Percentiles rank a stretch among this genome's conserved stretches.
Evolutionary conservation across 305 asterid genomes (phyloP).

Genomic region (Ilex paraguariensis): DNA sequence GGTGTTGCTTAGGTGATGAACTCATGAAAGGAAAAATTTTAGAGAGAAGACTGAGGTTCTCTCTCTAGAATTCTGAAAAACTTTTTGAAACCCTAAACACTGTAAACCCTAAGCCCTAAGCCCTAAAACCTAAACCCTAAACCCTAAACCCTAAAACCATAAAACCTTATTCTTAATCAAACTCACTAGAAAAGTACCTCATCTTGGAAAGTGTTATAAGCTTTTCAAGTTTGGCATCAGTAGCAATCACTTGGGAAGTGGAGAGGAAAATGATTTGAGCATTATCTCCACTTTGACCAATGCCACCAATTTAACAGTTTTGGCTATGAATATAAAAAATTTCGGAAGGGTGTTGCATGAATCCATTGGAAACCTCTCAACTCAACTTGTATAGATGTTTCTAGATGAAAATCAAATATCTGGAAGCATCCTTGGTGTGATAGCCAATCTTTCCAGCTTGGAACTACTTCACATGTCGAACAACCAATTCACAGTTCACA

Average conservation of each 20-base stretch:
- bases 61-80: no score
- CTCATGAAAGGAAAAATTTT: no score
- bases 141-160: no score
- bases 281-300: neutral
- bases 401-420: constrained; percentile 13
- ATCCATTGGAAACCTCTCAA: constrained; percentile 14
- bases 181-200: neutral
- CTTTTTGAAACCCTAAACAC: no score
- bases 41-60: no score
- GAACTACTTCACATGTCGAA: constrained; percentile 15
- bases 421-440: constrained; percentile 15
- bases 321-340: constrained; percentile 15
- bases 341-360: constrained; percentile 17
- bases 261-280: no score
- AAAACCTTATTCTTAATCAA: no score
- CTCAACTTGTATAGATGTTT: constrained; percentile 9
- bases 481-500: constrained; percentile 20
- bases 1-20: no score
- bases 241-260: no score
- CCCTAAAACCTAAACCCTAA: no score
- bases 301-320: constrained; percentile 8
- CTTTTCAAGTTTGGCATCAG: neutral
- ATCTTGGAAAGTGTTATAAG: neutral
- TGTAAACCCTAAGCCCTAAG: no score
- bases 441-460: constrained; percentile 11